Evolutionary conservation across 1,139 yeast species (phyloP).

Genomic region (Komagataea norvegica): DNA sequence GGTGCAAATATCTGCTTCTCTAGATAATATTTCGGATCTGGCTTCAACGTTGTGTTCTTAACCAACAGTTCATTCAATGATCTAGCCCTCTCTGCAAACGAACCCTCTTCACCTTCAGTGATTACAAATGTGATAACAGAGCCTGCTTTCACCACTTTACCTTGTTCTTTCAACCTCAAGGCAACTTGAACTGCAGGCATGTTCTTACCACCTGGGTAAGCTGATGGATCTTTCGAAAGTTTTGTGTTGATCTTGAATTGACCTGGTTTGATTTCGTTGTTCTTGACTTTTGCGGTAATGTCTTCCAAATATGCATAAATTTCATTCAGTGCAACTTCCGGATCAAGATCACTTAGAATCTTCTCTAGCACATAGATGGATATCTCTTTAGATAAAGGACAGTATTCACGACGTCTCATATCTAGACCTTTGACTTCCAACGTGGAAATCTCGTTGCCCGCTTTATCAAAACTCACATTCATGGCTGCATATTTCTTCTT

Average conservation of each 20-base stretch:
- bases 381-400: conserved; percentile 86
- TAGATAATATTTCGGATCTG: conserved; percentile 76
- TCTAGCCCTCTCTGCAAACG: conserved; percentile 73
- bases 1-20: conserved; percentile 91
- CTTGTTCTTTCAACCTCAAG: conserved; percentile 66
- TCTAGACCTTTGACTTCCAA: conserved; percentile 95
- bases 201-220: conserved; percentile 70
- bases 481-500: conserved; percentile 98
- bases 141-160: conserved; percentile 84
- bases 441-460: conserved; percentile 43
- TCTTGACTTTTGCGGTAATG: conserved; percentile 52
- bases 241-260: conserved; percentile 71
- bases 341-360: conserved; percentile 67
- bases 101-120: conserved; percentile 38
- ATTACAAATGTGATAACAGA: conserved; percentile 87
- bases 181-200: conserved; percentile 97
- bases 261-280: conserved; percentile 56
- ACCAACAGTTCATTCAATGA: conserved; percentile 67
- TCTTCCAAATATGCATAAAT: conserved; percentile 70
- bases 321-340: conserved; percentile 70
- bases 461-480: conserved; percentile 47
- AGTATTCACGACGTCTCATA: conserved; percentile 94
- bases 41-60: conserved; percentile 46
- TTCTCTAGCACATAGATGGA: conserved; percentile 72
- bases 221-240: conserved; percentile 68